Evolutionary conservation across 2,329 filamentous ascomycete species (phyloP), one percentile per base, ranked within the genome.

Genomic region (Dactylella cylindrospora): DNA sequence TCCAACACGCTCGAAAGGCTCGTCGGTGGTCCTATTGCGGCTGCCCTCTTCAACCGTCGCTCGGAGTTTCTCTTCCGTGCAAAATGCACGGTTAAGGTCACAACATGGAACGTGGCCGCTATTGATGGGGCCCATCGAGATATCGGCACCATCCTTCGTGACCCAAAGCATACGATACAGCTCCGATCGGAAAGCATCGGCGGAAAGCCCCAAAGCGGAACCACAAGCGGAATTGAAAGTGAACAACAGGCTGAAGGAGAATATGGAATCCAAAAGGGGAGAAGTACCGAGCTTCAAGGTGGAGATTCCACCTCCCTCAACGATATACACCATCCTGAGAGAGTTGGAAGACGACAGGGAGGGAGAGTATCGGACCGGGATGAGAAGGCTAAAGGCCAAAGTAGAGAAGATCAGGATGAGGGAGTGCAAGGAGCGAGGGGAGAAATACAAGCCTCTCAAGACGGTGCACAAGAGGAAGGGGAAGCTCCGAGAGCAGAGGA

Each of bases 81-180:
- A 9, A 62, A 22, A 41, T 50, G 49, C 25, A 62, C 31, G 3
- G 35, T 98, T 73, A 96, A 96, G 74, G 80, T 98, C 45, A 93
- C 91, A 33, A 86, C 88, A 0, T 98, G 93, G 93, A 98, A 98
- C 73, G 88, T 95, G 12, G 93, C 90, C 3, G 84, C 85, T n/a
- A 23, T 59, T 7, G 49, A 59, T 25, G 64, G 57, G 13, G 39
- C 61, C 8, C 36, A 44, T 3, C 25, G 22, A 10, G 57, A 47
- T 15, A 46, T 53, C 23, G 43, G 35, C 17, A 25, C 31, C 31
- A 25, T 62, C 10, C 49, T 62, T n/a, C 49, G 32, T 3, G 44
- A 23, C 7, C 20, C 36, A n/a, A n/a, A n/a, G n/a, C n/a, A n/a
- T n/a, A n/a, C n/a, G n/a, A n/a, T n/a, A n/a, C n/a, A n/a, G n/a